Evolutionary conservation across 768 basidiomycete species (phyloP).

Genomic region (Rhodotorula diobovata): DNA sequence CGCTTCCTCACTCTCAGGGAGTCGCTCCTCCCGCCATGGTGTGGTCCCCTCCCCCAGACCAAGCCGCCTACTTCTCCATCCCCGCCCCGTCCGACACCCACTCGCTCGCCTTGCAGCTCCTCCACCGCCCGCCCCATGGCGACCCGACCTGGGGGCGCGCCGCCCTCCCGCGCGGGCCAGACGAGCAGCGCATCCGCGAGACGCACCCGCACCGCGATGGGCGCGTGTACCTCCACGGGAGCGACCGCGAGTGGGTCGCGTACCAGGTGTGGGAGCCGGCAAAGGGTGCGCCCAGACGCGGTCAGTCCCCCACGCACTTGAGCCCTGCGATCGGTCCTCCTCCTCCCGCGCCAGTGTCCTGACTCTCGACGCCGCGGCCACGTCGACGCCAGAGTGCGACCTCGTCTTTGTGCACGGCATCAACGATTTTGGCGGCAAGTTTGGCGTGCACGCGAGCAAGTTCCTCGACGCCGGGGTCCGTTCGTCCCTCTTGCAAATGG

Average conservation of each 20-base stretch:
- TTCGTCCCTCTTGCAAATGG: too few species aligned
- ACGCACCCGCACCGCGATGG: constrained; percentile 23
- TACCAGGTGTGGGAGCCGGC: constrained; percentile 41
- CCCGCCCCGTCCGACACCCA: constrained; percentile 10
- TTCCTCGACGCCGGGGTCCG: constrained; percentile 40
- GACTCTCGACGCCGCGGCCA: too few species aligned
- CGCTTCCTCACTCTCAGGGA: not conserved
- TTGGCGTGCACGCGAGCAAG: constrained; percentile 28
- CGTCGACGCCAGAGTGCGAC: constrained; percentile 13
- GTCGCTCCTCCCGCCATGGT: not conserved
- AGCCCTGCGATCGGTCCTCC: too few species aligned
- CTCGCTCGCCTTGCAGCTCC: constrained; percentile 4
- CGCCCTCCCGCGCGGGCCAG: constrained; percentile 19
- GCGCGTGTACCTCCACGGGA: constrained; percentile 3
- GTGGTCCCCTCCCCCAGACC: constrained; percentile 5
- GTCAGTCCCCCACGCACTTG: not conserved
- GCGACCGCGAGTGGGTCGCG: constrained; percentile 26
- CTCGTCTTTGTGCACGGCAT: constrained; percentile 40
- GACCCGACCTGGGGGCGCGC: constrained; percentile 37
- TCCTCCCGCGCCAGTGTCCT: too few species aligned
- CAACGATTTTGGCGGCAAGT: constrained; percentile 41
- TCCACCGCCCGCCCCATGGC: not conserved
- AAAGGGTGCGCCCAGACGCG: not conserved
- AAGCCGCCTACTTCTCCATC: constrained; percentile 16
- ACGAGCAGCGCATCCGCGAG: constrained; percentile 17